These are phyloP conservation scores for Colletotrichum destructivum DNA, from an alignment of 2,329 filamentous ascomycete species.

Conservation along the genomic window DNA sequence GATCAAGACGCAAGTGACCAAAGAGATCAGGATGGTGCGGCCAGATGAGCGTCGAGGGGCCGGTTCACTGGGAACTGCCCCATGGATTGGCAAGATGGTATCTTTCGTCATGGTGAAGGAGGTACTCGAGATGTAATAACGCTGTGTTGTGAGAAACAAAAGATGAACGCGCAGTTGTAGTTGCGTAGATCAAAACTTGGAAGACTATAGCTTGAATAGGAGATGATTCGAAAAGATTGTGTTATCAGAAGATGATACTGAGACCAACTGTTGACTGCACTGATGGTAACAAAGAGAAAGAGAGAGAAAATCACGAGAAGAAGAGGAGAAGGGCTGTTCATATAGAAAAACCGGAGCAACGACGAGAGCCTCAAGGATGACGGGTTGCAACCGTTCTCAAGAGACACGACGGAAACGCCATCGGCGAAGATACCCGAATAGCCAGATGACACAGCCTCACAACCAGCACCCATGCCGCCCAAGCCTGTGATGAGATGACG, in stretches of 20 bases:
- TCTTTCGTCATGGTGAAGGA: conserved; percentile 10
- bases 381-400: too few species aligned
- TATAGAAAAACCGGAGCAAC: background rate
- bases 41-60: background rate
- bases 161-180: fast-evolving
- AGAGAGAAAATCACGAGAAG: background rate
- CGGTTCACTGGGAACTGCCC: background rate
- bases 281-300: background rate
- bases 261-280: too few species aligned
- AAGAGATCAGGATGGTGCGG: background rate
- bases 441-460: background rate
- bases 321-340: background rate
- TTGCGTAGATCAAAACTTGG: fast-evolving
- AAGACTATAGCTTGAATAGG: background rate
- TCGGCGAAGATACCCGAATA: background rate
- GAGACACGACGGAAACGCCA: too few species aligned
- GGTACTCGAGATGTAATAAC: too few species aligned
- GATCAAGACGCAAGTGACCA: background rate
- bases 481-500: background rate
- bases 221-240: background rate
- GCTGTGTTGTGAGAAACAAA: too few species aligned
- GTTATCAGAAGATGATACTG: too few species aligned
- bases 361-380: too few species aligned
- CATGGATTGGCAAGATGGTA: conserved; percentile 2
- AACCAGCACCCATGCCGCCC: too few species aligned